These are phyloP conservation scores for Alloteropsis angusta DNA, from an alignment of 202 grass and related monocot species.

Conservation along the genomic window DNA sequence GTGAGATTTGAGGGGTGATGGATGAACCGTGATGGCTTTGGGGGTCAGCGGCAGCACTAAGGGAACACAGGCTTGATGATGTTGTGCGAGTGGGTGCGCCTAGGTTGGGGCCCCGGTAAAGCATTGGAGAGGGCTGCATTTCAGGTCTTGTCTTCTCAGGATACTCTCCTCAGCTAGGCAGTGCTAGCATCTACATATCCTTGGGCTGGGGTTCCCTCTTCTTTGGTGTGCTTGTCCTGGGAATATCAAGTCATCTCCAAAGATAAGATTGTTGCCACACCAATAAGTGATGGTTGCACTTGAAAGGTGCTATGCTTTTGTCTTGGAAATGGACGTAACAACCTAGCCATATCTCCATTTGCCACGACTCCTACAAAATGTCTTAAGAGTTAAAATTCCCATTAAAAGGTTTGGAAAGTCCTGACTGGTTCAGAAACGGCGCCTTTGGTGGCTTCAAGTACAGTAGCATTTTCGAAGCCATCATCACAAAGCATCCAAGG, in stretches of 20 bases:
- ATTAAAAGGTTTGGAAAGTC: neutral
- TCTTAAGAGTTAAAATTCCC: neutral
- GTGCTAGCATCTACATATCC: conserved; percentile 1
- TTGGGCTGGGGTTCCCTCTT: neutral
- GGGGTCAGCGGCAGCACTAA: conserved; percentile 56
- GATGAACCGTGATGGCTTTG: neutral
- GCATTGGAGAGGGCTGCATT: conserved; percentile 40
- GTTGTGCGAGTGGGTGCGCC: conserved; percentile 24
- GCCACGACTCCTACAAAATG: neutral
- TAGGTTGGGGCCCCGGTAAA: conserved; percentile 18
- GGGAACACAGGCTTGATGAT: neutral
- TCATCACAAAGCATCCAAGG: neutral
- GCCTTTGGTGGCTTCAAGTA: neutral
- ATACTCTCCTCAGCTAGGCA: conserved; percentile 12
- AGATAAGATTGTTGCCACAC: conserved; percentile 32
- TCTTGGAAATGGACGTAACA: conserved; percentile 20
- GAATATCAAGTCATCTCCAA: conserved; percentile 32
- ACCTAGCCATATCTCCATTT: neutral
- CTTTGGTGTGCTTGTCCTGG: conserved; percentile 18
- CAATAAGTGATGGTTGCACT: conserved; percentile 36
- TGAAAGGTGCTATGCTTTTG: conserved; percentile 9
- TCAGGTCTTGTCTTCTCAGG: conserved; percentile 47
- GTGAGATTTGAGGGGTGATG: conserved; percentile 12
- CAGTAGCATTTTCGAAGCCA: neutral
- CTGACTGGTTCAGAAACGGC: neutral